Percentiles rank a stretch among this genome's conserved stretches.
Conservation (phyloP, 805 yeast genomes). For the Candida nitratophila region DNA sequence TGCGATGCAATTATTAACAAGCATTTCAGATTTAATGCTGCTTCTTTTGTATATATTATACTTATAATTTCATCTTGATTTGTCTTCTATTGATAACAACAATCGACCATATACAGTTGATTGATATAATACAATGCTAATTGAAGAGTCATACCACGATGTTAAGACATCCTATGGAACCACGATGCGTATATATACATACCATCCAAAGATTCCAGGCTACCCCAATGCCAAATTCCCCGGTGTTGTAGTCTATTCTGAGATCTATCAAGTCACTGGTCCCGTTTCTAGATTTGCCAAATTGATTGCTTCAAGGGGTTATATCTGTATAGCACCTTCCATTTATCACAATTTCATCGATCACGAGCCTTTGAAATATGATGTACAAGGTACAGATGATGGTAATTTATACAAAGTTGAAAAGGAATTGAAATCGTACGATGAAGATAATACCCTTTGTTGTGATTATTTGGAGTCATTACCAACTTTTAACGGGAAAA, state of each 20-base stretch:
- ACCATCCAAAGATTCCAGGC: slow-evolving; percentile 60
- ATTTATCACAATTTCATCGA: slow-evolving; percentile 67
- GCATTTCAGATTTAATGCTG: no score
- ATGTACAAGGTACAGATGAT: slow-evolving; percentile 64
- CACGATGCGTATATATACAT: slow-evolving; percentile 57
- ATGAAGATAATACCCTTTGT: slow-evolving; percentile 61
- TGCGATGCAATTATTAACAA: no score
- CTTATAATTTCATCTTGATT: no score
- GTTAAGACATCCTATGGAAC: slow-evolving; percentile 61
- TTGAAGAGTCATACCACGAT: slow-evolving; percentile 59
- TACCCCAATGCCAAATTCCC: slow-evolving; percentile 79
- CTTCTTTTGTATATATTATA: no score
- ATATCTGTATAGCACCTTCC: slow-evolving; percentile 72
- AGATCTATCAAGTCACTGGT: slow-evolving; percentile 77
- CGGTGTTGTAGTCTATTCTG: slow-evolving; percentile 72
- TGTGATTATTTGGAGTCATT: slow-evolving; percentile 54
- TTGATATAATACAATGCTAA: slow-evolving; percentile 56
- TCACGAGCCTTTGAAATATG: slow-evolving; percentile 61
- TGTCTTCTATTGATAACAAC: no score
- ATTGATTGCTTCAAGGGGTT: slow-evolving; percentile 74
- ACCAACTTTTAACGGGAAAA: slow-evolving; percentile 60
- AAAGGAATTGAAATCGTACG: slow-evolving; percentile 66
- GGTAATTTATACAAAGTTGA: slow-evolving; percentile 63
- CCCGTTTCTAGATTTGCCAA: slow-evolving; percentile 76
- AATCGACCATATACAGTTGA: no score